Conservation (phyloP, 1,284 basidiomycete genomes). For the Austroboletus niveus region DNA sequence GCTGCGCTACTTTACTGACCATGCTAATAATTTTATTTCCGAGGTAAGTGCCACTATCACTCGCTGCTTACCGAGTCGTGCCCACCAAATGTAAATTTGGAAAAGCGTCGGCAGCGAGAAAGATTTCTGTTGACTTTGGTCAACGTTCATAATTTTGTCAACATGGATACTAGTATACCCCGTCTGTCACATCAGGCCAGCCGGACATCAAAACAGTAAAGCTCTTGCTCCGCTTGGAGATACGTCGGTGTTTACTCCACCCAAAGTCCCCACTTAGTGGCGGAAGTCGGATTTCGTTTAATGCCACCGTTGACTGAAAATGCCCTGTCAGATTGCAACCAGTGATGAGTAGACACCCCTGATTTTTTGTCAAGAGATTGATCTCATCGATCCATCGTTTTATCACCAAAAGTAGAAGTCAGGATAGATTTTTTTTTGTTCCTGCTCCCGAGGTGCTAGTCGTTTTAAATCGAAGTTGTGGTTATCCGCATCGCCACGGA, state of each 20-base stretch:
- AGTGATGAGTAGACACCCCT: background rate
- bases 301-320: constrained; percentile 1
- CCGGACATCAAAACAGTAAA: background rate
- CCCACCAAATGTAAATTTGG: background rate
- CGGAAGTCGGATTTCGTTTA: background rate
- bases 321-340: constrained; percentile 1
- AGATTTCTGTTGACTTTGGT: background rate
- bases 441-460: background rate
- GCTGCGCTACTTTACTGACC: too few species aligned
- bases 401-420: background rate
- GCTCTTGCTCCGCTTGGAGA: background rate
- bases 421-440: background rate
- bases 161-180: too few species aligned
- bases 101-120: constrained; percentile 13
- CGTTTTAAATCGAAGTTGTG: background rate
- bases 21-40: constrained; percentile 1
- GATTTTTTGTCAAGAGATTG: background rate
- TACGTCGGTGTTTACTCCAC: background rate
- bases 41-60: background rate
- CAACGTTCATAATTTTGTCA: too few species aligned
- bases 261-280: background rate
- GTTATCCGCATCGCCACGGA: constrained; percentile 12
- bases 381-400: background rate
- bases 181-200: background rate
- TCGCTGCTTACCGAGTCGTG: background rate